Evolutionary conservation across 345 rosid species (phyloP), one percentile per base, ranked within the genome.

Genomic region (Pelargonium nanum): DNA sequence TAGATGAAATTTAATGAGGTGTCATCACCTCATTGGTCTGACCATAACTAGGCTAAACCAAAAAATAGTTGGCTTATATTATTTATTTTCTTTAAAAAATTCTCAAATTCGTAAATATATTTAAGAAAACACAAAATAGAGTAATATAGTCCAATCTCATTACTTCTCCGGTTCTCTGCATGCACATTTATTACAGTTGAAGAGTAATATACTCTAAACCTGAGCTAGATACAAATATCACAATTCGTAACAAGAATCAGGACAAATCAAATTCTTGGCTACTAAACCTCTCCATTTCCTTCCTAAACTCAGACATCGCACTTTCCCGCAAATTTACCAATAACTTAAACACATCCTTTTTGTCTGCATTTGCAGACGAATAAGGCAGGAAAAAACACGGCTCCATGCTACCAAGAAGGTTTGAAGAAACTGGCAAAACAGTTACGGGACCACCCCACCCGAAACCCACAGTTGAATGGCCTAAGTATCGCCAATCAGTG

Each of bases 401-500:
- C 65, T 81, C 94, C 56, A 75, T 68, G 53, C 97, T 84, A 16
- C 97, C 96, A 19, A 88, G 80, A 56, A 91, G 68, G 51, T 80
- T 77, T 67, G 60, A 70, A 22, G 96, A 76, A 7, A 86, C 62
- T 0, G 97, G 96, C 67, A 88, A 65, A 28, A 91, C 86, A 8
- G 74, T 78, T 21, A 85, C 84, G 0, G 96, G 94, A 52, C 88
- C 88, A 67, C 94, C 96, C 89, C 91, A 88, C 9, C 96, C 98
- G 25, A 91, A 91, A 74, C 88, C 98, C 19, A 91, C 79, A 0
- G 81, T 72, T 0, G 88, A 76, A 70, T 91, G 96, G 24, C 98
- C 96, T 24, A 91, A 65, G 67, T 91, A 84, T 67, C 96, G 72
- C 98, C 96, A 86, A 66, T 91, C 96, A 6, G 98, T 88, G 83